Percentiles rank a stretch among this genome's conserved stretches.
Conservation (phyloP, 345 rosid genomes). For the Eucalyptus erythrocorys region DNA sequence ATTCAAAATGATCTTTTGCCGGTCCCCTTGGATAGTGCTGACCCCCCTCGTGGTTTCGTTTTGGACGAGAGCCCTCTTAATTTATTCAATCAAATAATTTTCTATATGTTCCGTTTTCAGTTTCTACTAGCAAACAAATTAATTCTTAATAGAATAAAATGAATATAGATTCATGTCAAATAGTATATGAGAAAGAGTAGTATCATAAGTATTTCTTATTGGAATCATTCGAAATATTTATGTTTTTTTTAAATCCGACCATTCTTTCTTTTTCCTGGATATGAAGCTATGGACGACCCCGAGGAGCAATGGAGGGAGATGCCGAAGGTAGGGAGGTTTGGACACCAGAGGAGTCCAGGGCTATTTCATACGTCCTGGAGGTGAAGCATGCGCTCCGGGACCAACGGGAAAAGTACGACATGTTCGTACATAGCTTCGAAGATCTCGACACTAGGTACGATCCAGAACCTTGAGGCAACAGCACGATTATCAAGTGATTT, state of each 20-base stretch:
- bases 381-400: conserved; percentile 84
- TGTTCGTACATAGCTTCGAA: conserved; percentile 70
- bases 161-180: neutral
- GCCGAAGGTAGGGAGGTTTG: conserved; percentile 12
- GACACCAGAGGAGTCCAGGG: conserved; percentile 45
- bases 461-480: neutral
- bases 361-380: conserved; percentile 55
- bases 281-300: neutral
- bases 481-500: neutral
- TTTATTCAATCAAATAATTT: neutral
- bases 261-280: neutral
- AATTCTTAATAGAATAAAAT: neutral
- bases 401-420: conserved; percentile 68
- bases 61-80: neutral
- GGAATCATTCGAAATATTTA: neutral
- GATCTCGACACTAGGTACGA: conserved; percentile 72
- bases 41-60: neutral
- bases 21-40: neutral
- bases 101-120: neutral
- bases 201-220: neutral
- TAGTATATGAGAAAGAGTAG: neutral
- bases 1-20: neutral
- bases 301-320: neutral
- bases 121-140: neutral
- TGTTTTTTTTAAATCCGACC: neutral